phyloP scores from a whole-genome alignment of 768 basidiomycete species.

The Leucocoprinus leucothites region DNA sequence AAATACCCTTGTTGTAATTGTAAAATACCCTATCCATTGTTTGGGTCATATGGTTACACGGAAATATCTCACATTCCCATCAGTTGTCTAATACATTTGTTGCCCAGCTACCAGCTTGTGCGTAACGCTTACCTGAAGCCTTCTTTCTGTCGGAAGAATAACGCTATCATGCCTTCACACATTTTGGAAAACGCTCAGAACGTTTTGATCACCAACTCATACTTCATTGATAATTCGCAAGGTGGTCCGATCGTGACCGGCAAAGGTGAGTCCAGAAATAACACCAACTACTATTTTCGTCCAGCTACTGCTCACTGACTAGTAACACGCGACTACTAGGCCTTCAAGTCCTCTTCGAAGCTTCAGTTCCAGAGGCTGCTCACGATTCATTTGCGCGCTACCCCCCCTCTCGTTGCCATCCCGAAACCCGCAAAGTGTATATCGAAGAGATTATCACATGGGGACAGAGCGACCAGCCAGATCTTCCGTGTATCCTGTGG shows the following conservation, averaged over 20 bases:
- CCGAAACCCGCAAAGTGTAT: background rate
- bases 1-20: no score
- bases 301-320: no score
- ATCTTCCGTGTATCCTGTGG: background rate
- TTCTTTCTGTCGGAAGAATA: background rate
- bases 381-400: constrained; percentile 2
- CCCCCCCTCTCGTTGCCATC: background rate
- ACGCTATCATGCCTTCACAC: background rate
- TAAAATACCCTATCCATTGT: no score
- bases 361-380: constrained; percentile 6
- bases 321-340: background rate
- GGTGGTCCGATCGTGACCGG: background rate
- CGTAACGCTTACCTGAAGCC: background rate
- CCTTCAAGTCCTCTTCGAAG: background rate
- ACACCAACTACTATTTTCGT: no score
- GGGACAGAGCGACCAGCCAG: background rate
- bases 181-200: background rate
- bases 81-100: no score
- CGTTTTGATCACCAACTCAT: background rate
- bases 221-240: background rate
- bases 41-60: no score
- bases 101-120: no score
- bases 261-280: background rate
- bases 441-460: background rate
- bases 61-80: no score